Base-by-base conservation (phyloP, 441 rosid species). In the Mallotus repandus region DNA sequence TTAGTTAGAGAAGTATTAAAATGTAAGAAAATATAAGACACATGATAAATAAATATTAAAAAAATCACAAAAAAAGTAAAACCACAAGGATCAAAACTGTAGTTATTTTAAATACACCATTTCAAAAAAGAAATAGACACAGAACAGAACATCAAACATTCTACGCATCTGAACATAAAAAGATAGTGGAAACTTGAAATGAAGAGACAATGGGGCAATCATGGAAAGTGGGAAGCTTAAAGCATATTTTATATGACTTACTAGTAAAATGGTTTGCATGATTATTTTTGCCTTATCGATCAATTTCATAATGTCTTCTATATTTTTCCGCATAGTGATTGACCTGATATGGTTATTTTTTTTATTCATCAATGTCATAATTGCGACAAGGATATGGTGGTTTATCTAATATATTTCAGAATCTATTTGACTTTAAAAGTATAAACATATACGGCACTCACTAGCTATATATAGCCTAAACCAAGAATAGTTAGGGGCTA, bases 351-450 rank as follows among this genome's bases (percentile, higher is more conserved):
- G 46, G 73, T 18, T 10, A 11, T 57, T 41, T 0, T 57, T 38
- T n/a, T 14, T 8, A 9, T 62, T 72, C 68, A 52, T n/a, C 9
- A n/a, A n/a, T 9, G 54, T 66, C 49, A 72, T 72, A 43, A 72
- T 64, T 63, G 45, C 12, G 63, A 63, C 70, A 63, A 52, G 63
- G 70, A 72, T 63, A 63, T 71, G 59, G 2, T n/a, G 52, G 46
- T 14, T 18, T 64, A 35, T 25, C 7, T 29, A 13, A 18, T 68
- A 8, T 68, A 8, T 68, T 46, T 13, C 8, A 38, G 58, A 22
- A 50, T 66, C 58, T 52, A 54, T 22, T 60, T 66, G 43, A 66
- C 53, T 19, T n/a, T 48, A 64, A 15, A 29, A 22, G 59, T n/a
- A 71, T 61, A 71, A 61, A 59, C 52, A 9, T 2, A 70, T 7